These are phyloP conservation scores for Coelastrella sp. DNA, from an alignment of 139 green algal genomes.

Conservation along the genomic window DNA sequence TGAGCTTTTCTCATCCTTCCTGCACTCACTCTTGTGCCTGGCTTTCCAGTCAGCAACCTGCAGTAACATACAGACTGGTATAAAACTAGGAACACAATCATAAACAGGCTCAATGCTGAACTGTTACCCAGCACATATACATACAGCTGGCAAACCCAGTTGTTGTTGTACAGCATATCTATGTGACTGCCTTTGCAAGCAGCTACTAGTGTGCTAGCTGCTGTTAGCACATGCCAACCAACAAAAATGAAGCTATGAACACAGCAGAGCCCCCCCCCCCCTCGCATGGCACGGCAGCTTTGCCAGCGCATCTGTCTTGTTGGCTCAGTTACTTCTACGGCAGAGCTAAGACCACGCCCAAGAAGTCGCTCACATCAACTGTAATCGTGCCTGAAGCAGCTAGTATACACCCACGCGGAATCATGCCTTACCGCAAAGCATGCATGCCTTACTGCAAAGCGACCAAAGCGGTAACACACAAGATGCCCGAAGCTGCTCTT, in stretches of 20 bases:
- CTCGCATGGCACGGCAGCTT: too few relatives aligned
- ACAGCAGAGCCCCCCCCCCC: background rate
- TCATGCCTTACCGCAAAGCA: too few relatives aligned
- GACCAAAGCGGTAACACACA: background rate
- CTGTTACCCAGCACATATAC: background rate
- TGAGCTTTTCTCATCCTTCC: background rate
- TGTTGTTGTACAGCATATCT: background rate
- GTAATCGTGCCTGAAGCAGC: too few relatives aligned
- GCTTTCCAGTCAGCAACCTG: background rate
- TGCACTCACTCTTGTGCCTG: background rate
- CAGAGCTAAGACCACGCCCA: too few relatives aligned
- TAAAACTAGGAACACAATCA: background rate
- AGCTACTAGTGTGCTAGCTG: background rate
- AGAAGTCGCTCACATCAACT: too few relatives aligned
- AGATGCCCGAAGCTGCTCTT: background rate
- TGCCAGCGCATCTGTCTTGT: too few relatives aligned
- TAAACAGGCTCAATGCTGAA: background rate
- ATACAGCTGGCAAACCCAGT: background rate
- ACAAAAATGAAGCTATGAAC: background rate
- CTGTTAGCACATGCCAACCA: background rate
- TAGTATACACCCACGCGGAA: too few relatives aligned
- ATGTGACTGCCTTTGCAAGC: background rate
- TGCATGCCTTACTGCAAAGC: too few relatives aligned
- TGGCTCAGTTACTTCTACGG: too few relatives aligned
- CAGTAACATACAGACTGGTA: background rate